These are phyloP conservation scores for Fusarium compactum DNA, from an alignment of 2,329 filamentous ascomycete genomes.

Conservation along the genomic window DNA sequence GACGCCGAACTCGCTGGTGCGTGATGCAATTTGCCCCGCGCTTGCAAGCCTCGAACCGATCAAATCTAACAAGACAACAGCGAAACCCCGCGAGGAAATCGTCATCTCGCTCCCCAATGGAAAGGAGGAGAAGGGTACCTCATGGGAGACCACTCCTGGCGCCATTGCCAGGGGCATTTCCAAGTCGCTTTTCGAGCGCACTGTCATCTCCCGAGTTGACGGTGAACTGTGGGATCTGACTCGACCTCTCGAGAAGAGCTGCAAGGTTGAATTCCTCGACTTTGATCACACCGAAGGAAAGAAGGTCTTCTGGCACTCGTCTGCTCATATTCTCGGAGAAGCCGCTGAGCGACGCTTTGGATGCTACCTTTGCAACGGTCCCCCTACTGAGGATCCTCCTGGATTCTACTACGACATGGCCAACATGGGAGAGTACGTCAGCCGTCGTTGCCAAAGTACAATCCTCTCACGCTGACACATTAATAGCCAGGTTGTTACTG, in stretches of 20 bases:
- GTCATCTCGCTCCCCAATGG: constrained; percentile 80
- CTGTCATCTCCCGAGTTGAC: constrained; percentile 87
- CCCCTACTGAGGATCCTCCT: constrained; percentile 79
- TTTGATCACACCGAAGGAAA: constrained; percentile 77
- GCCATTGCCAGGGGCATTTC: constrained; percentile 82
- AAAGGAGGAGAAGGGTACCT: constrained; percentile 77
- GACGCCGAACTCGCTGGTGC: constrained; percentile 75
- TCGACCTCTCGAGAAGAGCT: constrained; percentile 87
- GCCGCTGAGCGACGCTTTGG: constrained; percentile 91
- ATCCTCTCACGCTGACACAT: constrained; percentile 44
- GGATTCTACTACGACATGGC: constrained; percentile 99
- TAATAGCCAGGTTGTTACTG: constrained; percentile 76
- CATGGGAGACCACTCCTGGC: constrained; percentile 91
- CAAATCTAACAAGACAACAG: constrained; percentile 50
- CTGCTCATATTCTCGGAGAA: constrained; percentile 95
- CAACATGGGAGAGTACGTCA: constrained; percentile 55
- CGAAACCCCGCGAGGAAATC: constrained; percentile 79
- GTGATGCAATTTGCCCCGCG: constrained; percentile 34
- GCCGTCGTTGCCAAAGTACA: not conserved
- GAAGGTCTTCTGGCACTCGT: constrained; percentile 98
- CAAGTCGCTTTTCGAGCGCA: constrained; percentile 87
- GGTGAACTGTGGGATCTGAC: constrained; percentile 93
- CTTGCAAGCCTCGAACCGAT: constrained; percentile 3
- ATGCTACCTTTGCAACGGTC: constrained; percentile 93
- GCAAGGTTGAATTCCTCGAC: constrained; percentile 84